Evolutionary conservation across 805 yeast species (phyloP).

Genomic region (Candida ascalaphidarum): DNA sequence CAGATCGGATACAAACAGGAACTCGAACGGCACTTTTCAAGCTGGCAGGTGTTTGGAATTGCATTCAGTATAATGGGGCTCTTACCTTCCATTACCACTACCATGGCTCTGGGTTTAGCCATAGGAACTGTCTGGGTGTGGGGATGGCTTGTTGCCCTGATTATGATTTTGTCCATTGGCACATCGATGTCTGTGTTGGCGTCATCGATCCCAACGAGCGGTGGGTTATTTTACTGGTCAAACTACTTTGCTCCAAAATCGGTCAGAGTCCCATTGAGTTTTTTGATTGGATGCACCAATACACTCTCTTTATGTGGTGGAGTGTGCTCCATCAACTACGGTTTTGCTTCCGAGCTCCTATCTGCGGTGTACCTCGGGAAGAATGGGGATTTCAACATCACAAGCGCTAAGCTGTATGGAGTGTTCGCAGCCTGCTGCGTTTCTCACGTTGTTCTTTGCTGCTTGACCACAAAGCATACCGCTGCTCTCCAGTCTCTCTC

Average conservation of each 20-base stretch:
- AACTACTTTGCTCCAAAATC: conserved; percentile 53
- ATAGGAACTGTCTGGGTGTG: conserved; percentile 62
- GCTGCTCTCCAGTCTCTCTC: conserved; percentile 56
- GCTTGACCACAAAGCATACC: conserved; percentile 46
- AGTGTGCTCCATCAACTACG: conserved; percentile 60
- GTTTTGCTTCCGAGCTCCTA: conserved; percentile 51
- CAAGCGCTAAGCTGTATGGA: conserved; percentile 51
- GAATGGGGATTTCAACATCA: conserved; percentile 49
- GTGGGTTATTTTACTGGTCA: conserved; percentile 65
- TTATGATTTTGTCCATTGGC: conserved; percentile 52
- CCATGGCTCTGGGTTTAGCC: conserved; percentile 41
- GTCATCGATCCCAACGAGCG: conserved; percentile 65
- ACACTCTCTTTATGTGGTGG: conserved; percentile 61
- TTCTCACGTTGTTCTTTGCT: conserved; percentile 44
- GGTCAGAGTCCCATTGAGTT: conserved; percentile 5
- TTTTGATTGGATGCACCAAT: conserved; percentile 57
- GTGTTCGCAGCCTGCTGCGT: conserved; percentile 55
- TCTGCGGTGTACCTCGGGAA: conserved; percentile 48
- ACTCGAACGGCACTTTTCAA: conserved; percentile 49
- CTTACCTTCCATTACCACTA: conserved; percentile 55
- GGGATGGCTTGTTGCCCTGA: conserved; percentile 63
- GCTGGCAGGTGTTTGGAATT: conserved; percentile 60
- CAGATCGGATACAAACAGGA: conserved; percentile 70
- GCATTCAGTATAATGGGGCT: conserved; percentile 70
- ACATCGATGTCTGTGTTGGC: conserved; percentile 58